Percentiles rank a stretch among this genome's conserved stretches.
Conservation (phyloP, 345 rosid species). For the Arabidopsis suecica region DNA sequence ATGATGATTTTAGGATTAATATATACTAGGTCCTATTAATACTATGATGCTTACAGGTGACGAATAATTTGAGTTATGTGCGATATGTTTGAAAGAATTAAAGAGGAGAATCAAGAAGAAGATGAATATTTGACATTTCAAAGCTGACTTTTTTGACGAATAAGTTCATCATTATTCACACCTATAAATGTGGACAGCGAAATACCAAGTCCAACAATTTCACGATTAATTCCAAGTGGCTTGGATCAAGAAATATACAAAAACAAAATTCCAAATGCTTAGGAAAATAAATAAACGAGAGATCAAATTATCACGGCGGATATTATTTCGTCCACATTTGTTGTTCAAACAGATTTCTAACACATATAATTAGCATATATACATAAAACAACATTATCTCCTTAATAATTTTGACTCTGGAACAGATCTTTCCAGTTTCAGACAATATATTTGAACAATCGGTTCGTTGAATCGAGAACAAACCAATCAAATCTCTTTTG, state of each 20-base stretch:
- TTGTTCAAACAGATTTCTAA: neutral
- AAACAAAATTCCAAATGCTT: neutral
- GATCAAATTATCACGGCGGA: neutral
- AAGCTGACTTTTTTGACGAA: constrained; percentile 33
- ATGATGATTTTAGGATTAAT: neutral
- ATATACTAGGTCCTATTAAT: neutral
- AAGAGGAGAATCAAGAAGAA: neutral
- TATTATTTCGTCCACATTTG: neutral
- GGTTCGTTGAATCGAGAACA: neutral
- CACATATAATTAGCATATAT: neutral
- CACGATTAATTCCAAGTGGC: constrained; percentile 13
- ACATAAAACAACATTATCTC: neutral
- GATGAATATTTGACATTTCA: constrained; percentile 23
- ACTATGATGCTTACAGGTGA: neutral
- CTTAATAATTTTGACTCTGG: constrained; percentile 12
- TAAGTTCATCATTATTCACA: neutral
- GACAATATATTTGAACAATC: constrained; percentile 25
- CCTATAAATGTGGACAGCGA: constrained; percentile 15
- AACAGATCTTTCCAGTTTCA: neutral
- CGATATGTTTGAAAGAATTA: neutral
- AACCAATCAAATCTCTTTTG: constrained; percentile 1
- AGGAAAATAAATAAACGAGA: neutral
- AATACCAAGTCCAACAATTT: neutral
- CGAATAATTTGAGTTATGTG: constrained; percentile 13
- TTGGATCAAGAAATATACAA: neutral